phyloP scores from a whole-genome alignment of 352 stramenopile species.

The Globisporangium acanthophoron region DNA sequence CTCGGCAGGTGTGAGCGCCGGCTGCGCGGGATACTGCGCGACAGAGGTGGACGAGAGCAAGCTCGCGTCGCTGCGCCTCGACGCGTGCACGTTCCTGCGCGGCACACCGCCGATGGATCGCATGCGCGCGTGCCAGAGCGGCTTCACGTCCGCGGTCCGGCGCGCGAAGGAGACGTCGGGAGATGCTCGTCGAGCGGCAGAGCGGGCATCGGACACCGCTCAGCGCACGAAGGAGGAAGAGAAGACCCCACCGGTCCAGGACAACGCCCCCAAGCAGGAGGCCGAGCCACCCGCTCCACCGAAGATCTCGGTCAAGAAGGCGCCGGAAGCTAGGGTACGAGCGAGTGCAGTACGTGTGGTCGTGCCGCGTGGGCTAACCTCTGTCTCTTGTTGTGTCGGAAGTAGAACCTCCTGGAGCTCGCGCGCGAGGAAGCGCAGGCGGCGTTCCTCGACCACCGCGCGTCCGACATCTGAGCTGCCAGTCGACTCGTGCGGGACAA shows the following conservation, averaged over 20 bases:
- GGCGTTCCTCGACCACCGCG: constrained; percentile 21
- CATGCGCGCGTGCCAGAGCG: constrained; percentile 34
- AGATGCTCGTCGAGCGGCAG: constrained; percentile 5
- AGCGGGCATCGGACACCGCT: neutral
- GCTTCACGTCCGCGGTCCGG: constrained; percentile 32
- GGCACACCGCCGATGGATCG: constrained; percentile 31
- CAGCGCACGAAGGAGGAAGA: neutral
- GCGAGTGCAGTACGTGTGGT: neutral
- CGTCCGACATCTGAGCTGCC: constrained; percentile 20
- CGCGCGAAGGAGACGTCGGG: constrained; percentile 19
- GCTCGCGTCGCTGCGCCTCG: constrained; percentile 34
- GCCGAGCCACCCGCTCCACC: neutral
- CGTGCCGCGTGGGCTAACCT: neutral
- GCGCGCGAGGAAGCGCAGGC: constrained; percentile 30
- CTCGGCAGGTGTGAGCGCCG: constrained; percentile 21
- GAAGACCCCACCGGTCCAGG: neutral
- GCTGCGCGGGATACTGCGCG: constrained; percentile 34
- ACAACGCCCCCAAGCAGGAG: neutral
- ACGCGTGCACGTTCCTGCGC: constrained; percentile 36
- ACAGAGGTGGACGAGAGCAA: constrained; percentile 12
- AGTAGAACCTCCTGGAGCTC: constrained; percentile 37
- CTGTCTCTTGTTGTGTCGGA: neutral
- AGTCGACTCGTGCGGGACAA: neutral
- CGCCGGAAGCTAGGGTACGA: constrained; percentile 14
- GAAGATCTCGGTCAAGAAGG: constrained; percentile 37